Percentiles rank a stretch among this genome's conserved stretches.
These are phyloP conservation scores for Trypanosoma grayi DNA, from an alignment of 208 protist species.

Conservation along the genomic window DNA sequence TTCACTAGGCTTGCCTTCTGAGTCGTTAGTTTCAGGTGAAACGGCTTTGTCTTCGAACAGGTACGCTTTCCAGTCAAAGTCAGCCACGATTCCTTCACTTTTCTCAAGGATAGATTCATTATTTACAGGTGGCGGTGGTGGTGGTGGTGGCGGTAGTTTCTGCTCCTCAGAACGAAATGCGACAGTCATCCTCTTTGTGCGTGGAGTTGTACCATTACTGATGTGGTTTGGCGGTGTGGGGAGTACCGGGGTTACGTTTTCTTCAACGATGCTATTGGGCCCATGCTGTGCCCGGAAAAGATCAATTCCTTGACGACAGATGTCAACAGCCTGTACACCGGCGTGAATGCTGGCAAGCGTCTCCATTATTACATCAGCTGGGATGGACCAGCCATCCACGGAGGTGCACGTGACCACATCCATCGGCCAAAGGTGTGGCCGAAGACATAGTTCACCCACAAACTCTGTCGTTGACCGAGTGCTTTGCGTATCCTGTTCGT, in stretches of 20 bases:
- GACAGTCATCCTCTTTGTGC: neutral
- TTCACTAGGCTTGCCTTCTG: conserved; percentile 27
- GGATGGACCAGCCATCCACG: conserved; percentile 72
- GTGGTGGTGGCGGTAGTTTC: neutral
- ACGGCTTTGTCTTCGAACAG: conserved; percentile 17
- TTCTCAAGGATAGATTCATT: neutral
- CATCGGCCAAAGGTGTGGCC: conserved; percentile 65
- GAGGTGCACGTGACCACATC: conserved; percentile 61
- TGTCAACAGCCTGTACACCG: conserved; percentile 65
- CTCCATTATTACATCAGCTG: conserved; percentile 34
- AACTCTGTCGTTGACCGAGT: conserved; percentile 34
- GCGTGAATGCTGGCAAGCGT: conserved; percentile 47
- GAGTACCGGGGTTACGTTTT: neutral
- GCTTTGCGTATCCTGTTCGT: conserved; percentile 4
- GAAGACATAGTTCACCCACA: conserved; percentile 78
- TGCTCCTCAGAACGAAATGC: neutral
- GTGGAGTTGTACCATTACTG: neutral
- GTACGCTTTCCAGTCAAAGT: conserved; percentile 50
- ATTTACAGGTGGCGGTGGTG: neutral
- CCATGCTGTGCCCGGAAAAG: conserved; percentile 71
- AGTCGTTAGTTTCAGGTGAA: conserved; percentile 18
- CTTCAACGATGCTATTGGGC: conserved; percentile 49
- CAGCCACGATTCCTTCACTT: conserved; percentile 5
- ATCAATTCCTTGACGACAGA: conserved; percentile 74
- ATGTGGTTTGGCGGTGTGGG: neutral